Percentiles rank a stretch among this genome's conserved stretches.
Evolutionary conservation across 352 stramenopile genomes (phyloP).

Genomic region (Phytophthora citricola): DNA sequence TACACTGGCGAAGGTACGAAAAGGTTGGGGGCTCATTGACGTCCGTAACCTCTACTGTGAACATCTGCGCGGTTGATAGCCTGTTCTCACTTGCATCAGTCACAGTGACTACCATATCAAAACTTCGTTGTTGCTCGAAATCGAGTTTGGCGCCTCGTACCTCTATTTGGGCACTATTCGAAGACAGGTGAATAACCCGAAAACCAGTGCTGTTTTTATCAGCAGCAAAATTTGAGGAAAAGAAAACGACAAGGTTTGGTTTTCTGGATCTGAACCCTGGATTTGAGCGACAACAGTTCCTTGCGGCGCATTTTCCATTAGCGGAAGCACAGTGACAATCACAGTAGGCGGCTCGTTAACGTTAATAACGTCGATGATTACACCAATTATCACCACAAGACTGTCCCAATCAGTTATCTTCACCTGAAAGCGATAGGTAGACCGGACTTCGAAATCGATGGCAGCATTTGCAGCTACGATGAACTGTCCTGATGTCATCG

Average conservation of each 20-base stretch:
- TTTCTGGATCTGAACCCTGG: constrained; percentile 56
- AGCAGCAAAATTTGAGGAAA: constrained; percentile 33
- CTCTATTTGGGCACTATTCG: constrained; percentile 52
- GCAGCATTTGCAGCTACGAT: constrained; percentile 20
- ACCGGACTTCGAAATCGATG: constrained; percentile 27
- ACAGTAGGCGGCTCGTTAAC: constrained; percentile 28
- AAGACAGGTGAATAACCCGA: constrained; percentile 43
- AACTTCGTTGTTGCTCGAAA: constrained; percentile 44
- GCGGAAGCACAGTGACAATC: constrained; percentile 9
- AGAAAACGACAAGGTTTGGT: constrained; percentile 47
- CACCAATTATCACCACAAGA: constrained; percentile 13
- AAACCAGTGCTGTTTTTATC: constrained; percentile 38
- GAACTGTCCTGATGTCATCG: constrained; percentile 19
- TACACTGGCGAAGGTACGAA: constrained; percentile 4
- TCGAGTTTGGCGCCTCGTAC: constrained; percentile 42
- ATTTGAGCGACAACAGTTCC: constrained; percentile 52
- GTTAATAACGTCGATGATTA: constrained; percentile 32
- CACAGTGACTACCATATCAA: constrained; percentile 50
- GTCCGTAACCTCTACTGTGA: constrained; percentile 17
- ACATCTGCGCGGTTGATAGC: constrained; percentile 30
- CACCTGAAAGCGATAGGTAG: constrained; percentile 17
- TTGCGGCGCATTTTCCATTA: constrained; percentile 51
- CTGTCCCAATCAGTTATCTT: constrained; percentile 24
- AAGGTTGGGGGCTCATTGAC: constrained; percentile 29
- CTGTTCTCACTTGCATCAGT: constrained; percentile 37